Conservation (phyloP, 2,329 filamentous ascomycete genomes). For the Neopestalotiopsis clavispora region DNA sequence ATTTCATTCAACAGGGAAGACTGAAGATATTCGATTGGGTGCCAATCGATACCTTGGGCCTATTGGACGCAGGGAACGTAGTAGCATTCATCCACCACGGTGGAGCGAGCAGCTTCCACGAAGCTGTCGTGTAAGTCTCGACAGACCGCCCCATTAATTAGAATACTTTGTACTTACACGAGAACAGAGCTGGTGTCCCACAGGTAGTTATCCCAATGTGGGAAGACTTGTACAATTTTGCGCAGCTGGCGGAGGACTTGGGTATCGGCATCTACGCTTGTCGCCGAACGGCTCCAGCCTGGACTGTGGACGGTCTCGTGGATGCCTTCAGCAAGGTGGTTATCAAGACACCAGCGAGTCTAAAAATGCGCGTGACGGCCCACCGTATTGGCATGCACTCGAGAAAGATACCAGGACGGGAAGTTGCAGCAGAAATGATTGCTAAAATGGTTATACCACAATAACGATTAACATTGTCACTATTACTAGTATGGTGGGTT, state of each 20-base stretch:
- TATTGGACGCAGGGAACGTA: constrained; percentile 16
- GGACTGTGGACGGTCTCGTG: constrained; percentile 34
- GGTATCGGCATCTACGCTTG: constrained; percentile 17
- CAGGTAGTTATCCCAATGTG: constrained; percentile 18
- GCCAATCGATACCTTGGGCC: constrained; percentile 4
- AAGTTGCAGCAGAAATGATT: constrained; percentile 13
- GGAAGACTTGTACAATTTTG: constrained; percentile 20
- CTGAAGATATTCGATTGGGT: constrained; percentile 11
- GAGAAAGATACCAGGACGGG: constrained; percentile 5
- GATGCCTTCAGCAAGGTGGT: constrained; percentile 23
- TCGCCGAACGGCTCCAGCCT: constrained; percentile 21
- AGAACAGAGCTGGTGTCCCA: constrained; percentile 14
- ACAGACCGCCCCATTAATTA: no score
- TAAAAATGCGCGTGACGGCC: background rate
- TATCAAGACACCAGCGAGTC: background rate
- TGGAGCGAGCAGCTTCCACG: constrained; percentile 19
- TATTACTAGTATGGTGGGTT: background rate
- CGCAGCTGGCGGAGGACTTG: constrained; percentile 16
- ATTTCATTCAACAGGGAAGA: background rate
- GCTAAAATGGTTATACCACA: constrained; percentile 10
- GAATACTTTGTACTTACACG: background rate
- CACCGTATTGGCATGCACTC: background rate
- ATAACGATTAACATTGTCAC: background rate
- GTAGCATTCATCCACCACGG: constrained; percentile 19
- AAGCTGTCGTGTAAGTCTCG: constrained; percentile 15